Evolutionary conservation across 2,329 filamentous ascomycete genomes (phyloP).

Genomic region (Graphiopsis chlorocephala): DNA sequence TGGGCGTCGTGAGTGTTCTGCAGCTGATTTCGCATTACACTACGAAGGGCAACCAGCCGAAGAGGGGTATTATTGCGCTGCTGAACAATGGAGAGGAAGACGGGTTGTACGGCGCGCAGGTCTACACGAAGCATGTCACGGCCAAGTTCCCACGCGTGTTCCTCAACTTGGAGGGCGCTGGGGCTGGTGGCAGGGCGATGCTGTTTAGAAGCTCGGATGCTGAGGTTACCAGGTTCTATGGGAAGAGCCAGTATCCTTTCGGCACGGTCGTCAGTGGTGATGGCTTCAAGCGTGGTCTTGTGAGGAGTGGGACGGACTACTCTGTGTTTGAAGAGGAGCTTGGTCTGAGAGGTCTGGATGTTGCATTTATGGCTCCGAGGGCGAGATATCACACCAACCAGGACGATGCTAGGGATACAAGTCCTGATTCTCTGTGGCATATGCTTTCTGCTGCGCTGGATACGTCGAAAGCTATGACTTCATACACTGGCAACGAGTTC

Average conservation of each 20-base stretch:
- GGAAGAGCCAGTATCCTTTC: slow-evolving; percentile 69
- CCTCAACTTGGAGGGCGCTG: slow-evolving; percentile 91
- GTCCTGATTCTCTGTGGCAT: slow-evolving; percentile 74
- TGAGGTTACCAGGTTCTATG: slow-evolving; percentile 79
- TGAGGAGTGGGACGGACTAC: slow-evolving; percentile 88
- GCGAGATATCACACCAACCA: slow-evolving; percentile 87
- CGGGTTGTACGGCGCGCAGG: slow-evolving; percentile 79
- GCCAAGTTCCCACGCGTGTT: slow-evolving; percentile 81
- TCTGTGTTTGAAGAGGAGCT: slow-evolving; percentile 73
- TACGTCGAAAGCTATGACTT: slow-evolving; percentile 69
- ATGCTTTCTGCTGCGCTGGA: slow-evolving; percentile 85
- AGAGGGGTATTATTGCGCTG: slow-evolving; percentile 75
- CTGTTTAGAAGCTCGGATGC: slow-evolving; percentile 86
- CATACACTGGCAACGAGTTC: slow-evolving; percentile 59
- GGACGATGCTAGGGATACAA: slow-evolving; percentile 79
- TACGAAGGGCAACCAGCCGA: slow-evolving; percentile 63
- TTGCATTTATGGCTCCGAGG: slow-evolving; percentile 86
- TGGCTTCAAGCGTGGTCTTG: slow-evolving; percentile 74
- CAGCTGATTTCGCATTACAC: slow-evolving; percentile 88
- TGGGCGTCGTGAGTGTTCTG: slow-evolving; percentile 81
- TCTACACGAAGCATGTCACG: slow-evolving; percentile 79
- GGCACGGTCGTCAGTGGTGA: slow-evolving; percentile 79
- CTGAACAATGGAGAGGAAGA: slow-evolving; percentile 98
- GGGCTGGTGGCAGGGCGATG: slow-evolving; percentile 82
- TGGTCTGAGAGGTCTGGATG: slow-evolving; percentile 82